Evolutionary conservation across 495 filamentous ascomycete species (phyloP), one percentile per base, ranked within the genome.

Genomic region (Annulohypoxylon maeteangense): DNA sequence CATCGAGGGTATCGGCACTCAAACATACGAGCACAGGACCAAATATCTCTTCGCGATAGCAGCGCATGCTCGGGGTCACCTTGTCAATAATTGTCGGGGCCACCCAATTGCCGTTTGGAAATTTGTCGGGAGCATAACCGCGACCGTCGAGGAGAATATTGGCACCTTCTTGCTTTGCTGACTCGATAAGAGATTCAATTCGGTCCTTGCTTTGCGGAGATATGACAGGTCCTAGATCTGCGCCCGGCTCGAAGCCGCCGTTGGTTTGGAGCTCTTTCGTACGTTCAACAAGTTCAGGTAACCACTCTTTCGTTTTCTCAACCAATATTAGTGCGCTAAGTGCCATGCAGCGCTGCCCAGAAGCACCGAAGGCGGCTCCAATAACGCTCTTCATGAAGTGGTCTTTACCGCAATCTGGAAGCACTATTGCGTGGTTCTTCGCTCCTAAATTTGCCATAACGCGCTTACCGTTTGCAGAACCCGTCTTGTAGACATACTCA

Each of bases 341-440:
- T 38, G 95, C 95, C 95, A 99, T 98, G 80, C 95, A 99, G 44
- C 95, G 87, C 85, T 99, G 95, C 40, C 95, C 95, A 62, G 95
- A 96, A 75, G 95, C 95, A 70, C 95, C 95, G 71, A 98, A 99
- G 20, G 95, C 95, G 58, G 95, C 95, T 51, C 95, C 95, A 12
- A 93, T 89, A 76, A 99, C 93, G n/a, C 94, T 92, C 78, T 98
- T 98, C 61, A 99, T 81, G 65, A 96, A 90, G 27, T 97, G 94
- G 82, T 98, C 97, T 88, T 97, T 98, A 84, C 98, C 97, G 82
- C 91, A 92, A 83, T 99, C 95, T 0, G 95, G 95, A 65, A 98
- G 87, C 18, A 98, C 90, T 29, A 93, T 92, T 27, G 95, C 95
- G 79, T 99, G 95, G 86, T 99, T 99, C 88, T 99, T 99, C 44